Conservation (phyloP, 2,329 filamentous ascomycete genomes). For the Meredithiella fracta region DNA sequence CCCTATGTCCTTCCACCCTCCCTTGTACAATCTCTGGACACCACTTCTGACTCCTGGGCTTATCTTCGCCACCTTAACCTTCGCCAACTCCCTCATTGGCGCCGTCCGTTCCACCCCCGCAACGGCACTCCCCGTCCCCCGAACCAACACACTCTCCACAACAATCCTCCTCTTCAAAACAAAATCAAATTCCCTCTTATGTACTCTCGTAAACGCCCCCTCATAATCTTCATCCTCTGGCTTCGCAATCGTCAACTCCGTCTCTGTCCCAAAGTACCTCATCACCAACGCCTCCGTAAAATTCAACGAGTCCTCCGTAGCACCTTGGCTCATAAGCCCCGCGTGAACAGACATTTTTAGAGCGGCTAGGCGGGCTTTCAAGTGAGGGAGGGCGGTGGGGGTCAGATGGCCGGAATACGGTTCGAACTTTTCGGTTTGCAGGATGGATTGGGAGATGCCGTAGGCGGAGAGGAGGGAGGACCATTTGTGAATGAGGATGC, state of each 20-base stretch:
- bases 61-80: background rate
- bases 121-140: conserved; percentile 20
- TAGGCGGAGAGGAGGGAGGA: conserved; percentile 31
- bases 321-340: conserved; percentile 23
- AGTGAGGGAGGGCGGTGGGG: conserved; percentile 11
- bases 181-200: conserved; percentile 62
- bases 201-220: conserved; percentile 50
- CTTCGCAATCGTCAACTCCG: conserved; percentile 24
- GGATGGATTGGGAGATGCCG: conserved; percentile 29
- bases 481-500: conserved; percentile 28
- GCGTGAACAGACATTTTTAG: conserved; percentile 20
- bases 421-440: conserved; percentile 26
- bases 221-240: conserved; percentile 36
- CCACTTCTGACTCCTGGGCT: conserved; percentile 15
- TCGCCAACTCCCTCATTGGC: conserved; percentile 1
- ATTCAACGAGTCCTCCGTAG: conserved; percentile 25
- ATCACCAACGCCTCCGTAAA: conserved; percentile 29
- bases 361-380: conserved; percentile 22
- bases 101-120: background rate
- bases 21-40: conserved; percentile 18
- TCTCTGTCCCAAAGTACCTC: conserved; percentile 21
- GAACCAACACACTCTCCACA: conserved; percentile 28
- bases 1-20: conserved; percentile 17
- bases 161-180: conserved; percentile 30
- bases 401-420: conserved; percentile 20